Percentiles rank a stretch among this genome's conserved stretches.
phyloP scores from a whole-genome alignment of 106 monocot genomes.

The Dioscorea alata region DNA sequence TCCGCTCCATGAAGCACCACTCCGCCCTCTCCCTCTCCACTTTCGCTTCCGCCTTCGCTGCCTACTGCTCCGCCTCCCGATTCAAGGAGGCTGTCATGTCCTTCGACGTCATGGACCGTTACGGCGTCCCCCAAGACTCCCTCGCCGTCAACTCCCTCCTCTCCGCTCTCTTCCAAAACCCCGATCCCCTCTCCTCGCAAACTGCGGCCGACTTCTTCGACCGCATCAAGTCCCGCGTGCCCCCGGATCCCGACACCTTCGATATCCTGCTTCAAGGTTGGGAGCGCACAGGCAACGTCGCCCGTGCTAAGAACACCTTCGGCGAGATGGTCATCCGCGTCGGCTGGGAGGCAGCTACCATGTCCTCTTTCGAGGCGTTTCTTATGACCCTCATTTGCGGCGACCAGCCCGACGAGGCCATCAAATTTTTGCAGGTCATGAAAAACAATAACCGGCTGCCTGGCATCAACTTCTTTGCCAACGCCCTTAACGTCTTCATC shows the following conservation, averaged over 20 bases:
- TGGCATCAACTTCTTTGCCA: slow-evolving; percentile 55
- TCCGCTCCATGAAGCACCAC: slow-evolving; percentile 67
- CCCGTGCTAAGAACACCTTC: slow-evolving; percentile 56
- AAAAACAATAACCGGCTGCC: slow-evolving; percentile 58
- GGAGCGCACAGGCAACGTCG: slow-evolving; percentile 52
- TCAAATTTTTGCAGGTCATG: slow-evolving; percentile 75
- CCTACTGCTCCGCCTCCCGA: slow-evolving; percentile 53
- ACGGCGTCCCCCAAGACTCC: slow-evolving; percentile 46
- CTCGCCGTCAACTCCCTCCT: slow-evolving; percentile 64
- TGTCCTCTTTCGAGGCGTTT: slow-evolving; percentile 63
- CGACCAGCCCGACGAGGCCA: slow-evolving; percentile 33
- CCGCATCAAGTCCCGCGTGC: slow-evolving; percentile 28
- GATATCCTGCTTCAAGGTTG: slow-evolving; percentile 70
- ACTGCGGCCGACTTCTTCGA: slow-evolving; percentile 42
- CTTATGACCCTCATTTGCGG: slow-evolving; percentile 51
- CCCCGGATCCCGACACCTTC: slow-evolving; percentile 61
- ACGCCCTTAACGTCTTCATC: slow-evolving; percentile 47
- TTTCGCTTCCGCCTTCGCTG: slow-evolving; percentile 57
- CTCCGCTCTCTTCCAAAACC: slow-evolving; percentile 37
- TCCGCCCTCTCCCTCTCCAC: slow-evolving; percentile 43
- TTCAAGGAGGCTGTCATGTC: slow-evolving; percentile 66
- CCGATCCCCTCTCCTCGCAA: slow-evolving; percentile 33
- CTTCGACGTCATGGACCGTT: slow-evolving; percentile 86
- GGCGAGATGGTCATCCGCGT: slow-evolving; percentile 69
- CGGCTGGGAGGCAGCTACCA: slow-evolving; percentile 51